Evolutionary conservation across 164 flowering plant species (phyloP).

Genomic region (Amborella trichopoda): DNA sequence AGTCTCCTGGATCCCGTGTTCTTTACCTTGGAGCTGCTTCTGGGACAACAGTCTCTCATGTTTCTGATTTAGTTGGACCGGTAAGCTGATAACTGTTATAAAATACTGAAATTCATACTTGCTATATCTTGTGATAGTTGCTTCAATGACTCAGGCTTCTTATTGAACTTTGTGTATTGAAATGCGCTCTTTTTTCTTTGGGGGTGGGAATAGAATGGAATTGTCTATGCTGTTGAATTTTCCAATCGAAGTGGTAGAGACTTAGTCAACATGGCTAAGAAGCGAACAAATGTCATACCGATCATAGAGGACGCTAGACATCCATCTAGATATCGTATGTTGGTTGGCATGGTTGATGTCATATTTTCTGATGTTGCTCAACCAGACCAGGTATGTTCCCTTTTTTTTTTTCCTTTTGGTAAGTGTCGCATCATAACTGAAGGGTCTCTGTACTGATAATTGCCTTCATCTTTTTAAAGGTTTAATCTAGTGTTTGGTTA

Average conservation of each 20-base stretch:
- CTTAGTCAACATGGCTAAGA: slow-evolving; percentile 97
- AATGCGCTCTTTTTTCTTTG: neutral
- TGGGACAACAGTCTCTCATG: slow-evolving; percentile 96
- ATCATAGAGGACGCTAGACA: slow-evolving; percentile 93
- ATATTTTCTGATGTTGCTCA: slow-evolving; percentile 96
- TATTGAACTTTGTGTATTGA: no score
- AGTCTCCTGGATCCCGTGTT: slow-evolving; percentile 84
- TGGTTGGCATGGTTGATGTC: slow-evolving; percentile 93
- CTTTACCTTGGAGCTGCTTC: slow-evolving; percentile 98
- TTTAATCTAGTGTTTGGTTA: no score
- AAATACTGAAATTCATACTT: no score
- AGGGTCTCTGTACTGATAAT: no score
- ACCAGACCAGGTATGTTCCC: slow-evolving; percentile 99
- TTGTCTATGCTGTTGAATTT: slow-evolving; percentile 93
- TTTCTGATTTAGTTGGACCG: slow-evolving; percentile 95
- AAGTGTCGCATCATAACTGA: no score
- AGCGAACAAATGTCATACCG: slow-evolving; percentile 84
- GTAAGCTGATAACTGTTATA: slow-evolving; percentile 41
- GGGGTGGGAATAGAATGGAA: slow-evolving; percentile 39
- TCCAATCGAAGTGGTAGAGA: slow-evolving; percentile 99
- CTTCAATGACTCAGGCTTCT: no score
- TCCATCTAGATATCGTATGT: slow-evolving; percentile 90
- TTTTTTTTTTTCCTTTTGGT: no score
- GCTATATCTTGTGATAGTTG: no score
- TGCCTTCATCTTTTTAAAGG: no score